Conservation (phyloP, 2,329 filamentous ascomycete species). For the Cordyceps sp. region DNA sequence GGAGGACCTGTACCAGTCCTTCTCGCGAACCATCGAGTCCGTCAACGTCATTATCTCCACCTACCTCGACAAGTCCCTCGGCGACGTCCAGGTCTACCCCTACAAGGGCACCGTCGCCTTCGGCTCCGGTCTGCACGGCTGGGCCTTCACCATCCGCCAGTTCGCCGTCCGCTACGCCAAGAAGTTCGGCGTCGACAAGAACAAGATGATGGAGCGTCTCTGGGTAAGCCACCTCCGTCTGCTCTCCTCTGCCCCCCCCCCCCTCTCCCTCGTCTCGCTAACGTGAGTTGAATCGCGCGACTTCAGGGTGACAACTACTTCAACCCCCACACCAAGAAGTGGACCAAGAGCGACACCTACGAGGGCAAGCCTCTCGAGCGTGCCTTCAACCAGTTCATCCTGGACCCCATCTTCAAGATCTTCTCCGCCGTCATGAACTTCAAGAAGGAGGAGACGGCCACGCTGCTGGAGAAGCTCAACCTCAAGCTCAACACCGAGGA, state of each 20-base stretch:
- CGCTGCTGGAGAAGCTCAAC: conserved; percentile 78
- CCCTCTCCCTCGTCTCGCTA: conserved; percentile 2
- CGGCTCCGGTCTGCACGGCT: conserved; percentile 98
- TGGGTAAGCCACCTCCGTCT: too few relatives aligned
- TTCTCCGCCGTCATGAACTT: conserved; percentile 95
- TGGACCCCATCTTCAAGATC: conserved; percentile 99
- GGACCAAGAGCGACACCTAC: conserved; percentile 72
- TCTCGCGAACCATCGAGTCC: conserved; percentile 98
- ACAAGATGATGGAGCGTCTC: conserved; percentile 99
- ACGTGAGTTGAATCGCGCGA: conserved; percentile 3
- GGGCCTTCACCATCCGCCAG: conserved; percentile 98
- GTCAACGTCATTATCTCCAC: conserved; percentile 99
- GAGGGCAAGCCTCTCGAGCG: conserved; percentile 88
- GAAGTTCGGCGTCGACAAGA: conserved; percentile 99
- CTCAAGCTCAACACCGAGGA: conserved; percentile 83
- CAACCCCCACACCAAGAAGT: conserved; percentile 99
- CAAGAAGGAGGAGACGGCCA: conserved; percentile 83
- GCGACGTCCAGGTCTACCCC: conserved; percentile 97
- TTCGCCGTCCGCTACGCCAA: conserved; percentile 94
- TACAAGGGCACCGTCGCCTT: conserved; percentile 96
- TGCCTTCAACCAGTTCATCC: conserved; percentile 99
- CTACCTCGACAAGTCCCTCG: conserved; percentile 91
- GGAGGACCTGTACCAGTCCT: conserved; percentile 99
- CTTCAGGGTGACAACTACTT: conserved; percentile 86
- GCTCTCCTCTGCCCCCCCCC: not conserved